phyloP scores from a whole-genome alignment of 177 flowering plant genomes.

The Telopea speciosissima region DNA sequence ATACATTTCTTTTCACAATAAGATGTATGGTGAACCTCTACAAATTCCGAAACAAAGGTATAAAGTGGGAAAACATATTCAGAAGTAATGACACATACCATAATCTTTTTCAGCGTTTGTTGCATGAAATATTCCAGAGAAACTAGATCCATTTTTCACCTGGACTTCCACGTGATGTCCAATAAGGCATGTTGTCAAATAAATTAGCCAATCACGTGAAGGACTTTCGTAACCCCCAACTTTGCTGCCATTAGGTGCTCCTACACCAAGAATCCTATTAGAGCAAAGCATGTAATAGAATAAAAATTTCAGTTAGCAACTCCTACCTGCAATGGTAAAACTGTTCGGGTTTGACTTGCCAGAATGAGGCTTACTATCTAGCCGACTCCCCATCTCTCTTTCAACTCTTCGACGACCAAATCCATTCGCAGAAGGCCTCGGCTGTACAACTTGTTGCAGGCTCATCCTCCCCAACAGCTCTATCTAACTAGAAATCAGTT shows the following conservation, averaged over 20 bases:
- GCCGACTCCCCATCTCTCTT: slow-evolving; percentile 48
- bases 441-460: slow-evolving; percentile 54
- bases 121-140: slow-evolving; percentile 81
- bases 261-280: slow-evolving; percentile 24
- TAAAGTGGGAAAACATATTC: background rate
- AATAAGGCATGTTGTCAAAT: slow-evolving; percentile 65
- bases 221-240: slow-evolving; percentile 40
- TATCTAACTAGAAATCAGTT: slow-evolving; percentile 5
- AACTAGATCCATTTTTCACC: slow-evolving; percentile 82
- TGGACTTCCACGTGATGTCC: slow-evolving; percentile 94
- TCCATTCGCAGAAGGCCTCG: slow-evolving; percentile 65
- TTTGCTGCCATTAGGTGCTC: slow-evolving; percentile 39
- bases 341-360: slow-evolving; percentile 46
- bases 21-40: background rate
- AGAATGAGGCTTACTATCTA: slow-evolving; percentile 47
- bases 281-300: slow-evolving; percentile 9
- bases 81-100: slow-evolving; percentile 44
- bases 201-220: slow-evolving; percentile 68
- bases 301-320: slow-evolving; percentile 2
- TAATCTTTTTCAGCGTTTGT: slow-evolving; percentile 67
- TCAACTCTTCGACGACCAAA: slow-evolving; percentile 62
- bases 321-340: slow-evolving; percentile 40
- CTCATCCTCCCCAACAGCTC: slow-evolving; percentile 38
- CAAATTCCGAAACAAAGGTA: background rate
- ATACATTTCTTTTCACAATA: background rate